Base-by-base conservation (phyloP, 768 basidiomycete genomes). In the Daedaleopsis nitida region DNA sequence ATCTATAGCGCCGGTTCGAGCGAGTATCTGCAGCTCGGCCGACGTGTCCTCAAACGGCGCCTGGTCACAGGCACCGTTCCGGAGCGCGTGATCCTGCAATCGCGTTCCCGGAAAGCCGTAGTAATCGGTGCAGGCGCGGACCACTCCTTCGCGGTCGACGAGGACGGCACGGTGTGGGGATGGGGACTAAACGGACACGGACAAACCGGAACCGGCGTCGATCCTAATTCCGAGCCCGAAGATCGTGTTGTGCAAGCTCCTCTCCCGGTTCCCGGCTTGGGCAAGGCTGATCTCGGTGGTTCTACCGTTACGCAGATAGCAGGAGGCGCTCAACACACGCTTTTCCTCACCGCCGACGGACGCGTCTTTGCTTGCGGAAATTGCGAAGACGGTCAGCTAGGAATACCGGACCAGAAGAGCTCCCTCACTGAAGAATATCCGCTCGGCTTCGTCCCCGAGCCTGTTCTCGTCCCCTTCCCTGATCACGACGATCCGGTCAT, bases 261-360 rank as follows among this genome's bases (percentile, higher is more conserved):
- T 1, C 79, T 76, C 63, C 83, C 80, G 57, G 83, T 92, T 10
- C 71, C 77, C 47, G 75, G 80, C 13, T 80, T 92, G 21, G 81
- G 82, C 74, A 83, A 81, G 62, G 75, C 78, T 38, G 81, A 81
- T 47, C 82, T 91, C 6, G 79, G 72, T 3, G 86, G 82, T 6
- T 74, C 74, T 2, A 52, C 39, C n/a, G 82, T 92, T 48, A 75
- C 86, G 17, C 84, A 91, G 70, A 92, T 97, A 65, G 79, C 68
- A 21, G 92, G 88, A n/a, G 93, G 95, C 37, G 86, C 88, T 55
- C 91, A 94, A 66, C 94, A 98, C 70, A 86, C 93, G 0, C 72
- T 97, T 38, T 97, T 98, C 80, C 77, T 94, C 63, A 88, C 94
- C 12, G 80, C 83, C 42, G 80, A 84, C 44, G 96, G 96, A 50